Base-by-base conservation (phyloP, 306 rosid genomes). In the Rosa rugosa region DNA sequence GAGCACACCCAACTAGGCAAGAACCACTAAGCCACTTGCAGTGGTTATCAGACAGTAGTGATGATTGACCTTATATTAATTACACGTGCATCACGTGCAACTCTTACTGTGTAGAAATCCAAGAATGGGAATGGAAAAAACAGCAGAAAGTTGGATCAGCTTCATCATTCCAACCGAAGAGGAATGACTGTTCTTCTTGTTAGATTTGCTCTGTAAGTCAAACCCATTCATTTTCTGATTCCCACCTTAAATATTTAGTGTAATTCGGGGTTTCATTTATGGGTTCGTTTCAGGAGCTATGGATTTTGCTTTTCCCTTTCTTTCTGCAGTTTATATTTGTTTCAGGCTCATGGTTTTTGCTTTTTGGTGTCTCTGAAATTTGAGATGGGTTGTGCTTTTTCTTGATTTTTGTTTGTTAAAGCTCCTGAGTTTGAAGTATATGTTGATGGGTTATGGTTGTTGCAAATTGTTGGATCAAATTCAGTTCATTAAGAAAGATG, bases 341-440 rank as follows among this genome's bases (percentile, higher is more conserved):
- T 16, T 72, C 49, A 8, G 23, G 6, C 2, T 42, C 64, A 27
- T 62, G 69, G 6, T 16, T 18, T 57, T 18, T 63, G 51, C 5
- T 42, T 14, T 73, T 8, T 47, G 5, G 11, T 64, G 69, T n/a
- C 40, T 3, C 78, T 66, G 67, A 72, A 40, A 60, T 76, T 69
- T 83, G 65, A 65, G 59, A 77, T 70, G 41, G 74, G 12, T 65
- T 49, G 11, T 80, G 73, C 23, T 80, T 75, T 67, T 81, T 68
- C 42, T 38, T 11, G 69, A 53, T 49, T 80, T 64, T 73, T 36
- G 44, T 20, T 56, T 8, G 2, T 36, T 23, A 44, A 59, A 75
- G 70, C 22, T 41, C 70, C 14, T 27, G 62, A 75, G 46, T 63
- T 27, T 76, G 49, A 46, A 45, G 36, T 38, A 76, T 9, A 75